phyloP scores from a whole-genome alignment of 331 rosid species.

The Quercus phellos region DNA sequence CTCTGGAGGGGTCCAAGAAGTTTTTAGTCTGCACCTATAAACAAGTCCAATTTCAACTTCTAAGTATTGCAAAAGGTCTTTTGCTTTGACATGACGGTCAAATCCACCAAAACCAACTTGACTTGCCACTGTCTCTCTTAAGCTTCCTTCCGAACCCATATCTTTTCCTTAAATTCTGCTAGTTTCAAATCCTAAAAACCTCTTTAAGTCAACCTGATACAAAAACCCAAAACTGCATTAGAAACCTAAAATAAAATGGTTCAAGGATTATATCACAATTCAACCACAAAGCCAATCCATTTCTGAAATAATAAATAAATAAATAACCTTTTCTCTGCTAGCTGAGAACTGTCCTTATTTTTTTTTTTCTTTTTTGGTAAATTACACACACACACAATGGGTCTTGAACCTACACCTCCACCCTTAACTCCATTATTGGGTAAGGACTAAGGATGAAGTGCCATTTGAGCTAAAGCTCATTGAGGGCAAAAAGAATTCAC shows the following conservation, averaged over 20 bases:
- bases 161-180: conserved; percentile 20
- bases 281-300: not conserved
- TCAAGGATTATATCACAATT: not conserved
- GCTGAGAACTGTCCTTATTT: not conserved
- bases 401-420: too few species aligned
- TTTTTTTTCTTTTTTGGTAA: too few species aligned
- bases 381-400: too few species aligned
- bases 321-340: not conserved
- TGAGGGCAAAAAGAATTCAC: not conserved
- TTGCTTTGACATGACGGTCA: conserved; percentile 47
- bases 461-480: too few species aligned
- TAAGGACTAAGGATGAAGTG: too few species aligned
- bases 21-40: conserved; percentile 74
- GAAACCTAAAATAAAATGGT: not conserved
- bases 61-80: conserved; percentile 48
- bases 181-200: conserved; percentile 2
- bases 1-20: conserved; percentile 82
- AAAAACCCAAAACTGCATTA: not conserved
- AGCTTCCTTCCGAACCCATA: conserved; percentile 49
- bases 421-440: too few species aligned
- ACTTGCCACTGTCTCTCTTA: conserved; percentile 43
- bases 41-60: conserved; percentile 66
- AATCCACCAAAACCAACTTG: conserved; percentile 91
- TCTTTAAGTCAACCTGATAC: not conserved
- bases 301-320: not conserved